These are phyloP conservation scores for Macrolepiota albuminosa DNA, from an alignment of 768 basidiomycete species.

Conservation along the genomic window DNA sequence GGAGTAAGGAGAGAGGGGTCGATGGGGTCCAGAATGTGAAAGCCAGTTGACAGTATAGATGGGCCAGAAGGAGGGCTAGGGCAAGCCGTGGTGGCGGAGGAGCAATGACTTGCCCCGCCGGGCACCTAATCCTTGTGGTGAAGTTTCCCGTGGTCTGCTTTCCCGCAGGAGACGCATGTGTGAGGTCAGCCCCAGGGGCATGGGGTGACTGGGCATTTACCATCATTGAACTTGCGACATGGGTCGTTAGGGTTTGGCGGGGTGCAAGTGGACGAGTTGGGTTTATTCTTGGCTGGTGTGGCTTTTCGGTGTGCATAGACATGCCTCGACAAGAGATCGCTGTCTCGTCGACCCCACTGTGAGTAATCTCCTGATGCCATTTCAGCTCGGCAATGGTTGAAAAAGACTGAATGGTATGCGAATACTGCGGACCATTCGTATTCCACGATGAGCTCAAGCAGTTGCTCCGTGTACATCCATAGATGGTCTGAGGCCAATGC, in stretches of 20 bases:
- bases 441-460: neutral
- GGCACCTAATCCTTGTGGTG: neutral
- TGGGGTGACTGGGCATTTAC: neutral
- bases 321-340: neutral
- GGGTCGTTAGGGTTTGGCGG: neutral
- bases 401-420: neutral
- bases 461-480: neutral
- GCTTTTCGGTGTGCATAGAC: neutral
- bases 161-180: neutral
- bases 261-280: neutral
- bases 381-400: neutral
- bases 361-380: neutral
- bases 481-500: neutral
- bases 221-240: neutral
- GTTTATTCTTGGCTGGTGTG: neutral
- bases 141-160: neutral
- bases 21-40: neutral
- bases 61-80: neutral
- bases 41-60: neutral
- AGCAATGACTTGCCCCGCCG: neutral
- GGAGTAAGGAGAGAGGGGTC: neutral
- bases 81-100: neutral
- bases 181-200: neutral
- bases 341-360: neutral
- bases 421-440: neutral